Conservation (phyloP, 2,329 filamentous ascomycete genomes). For the Fusarium sterilihyphosum region DNA sequence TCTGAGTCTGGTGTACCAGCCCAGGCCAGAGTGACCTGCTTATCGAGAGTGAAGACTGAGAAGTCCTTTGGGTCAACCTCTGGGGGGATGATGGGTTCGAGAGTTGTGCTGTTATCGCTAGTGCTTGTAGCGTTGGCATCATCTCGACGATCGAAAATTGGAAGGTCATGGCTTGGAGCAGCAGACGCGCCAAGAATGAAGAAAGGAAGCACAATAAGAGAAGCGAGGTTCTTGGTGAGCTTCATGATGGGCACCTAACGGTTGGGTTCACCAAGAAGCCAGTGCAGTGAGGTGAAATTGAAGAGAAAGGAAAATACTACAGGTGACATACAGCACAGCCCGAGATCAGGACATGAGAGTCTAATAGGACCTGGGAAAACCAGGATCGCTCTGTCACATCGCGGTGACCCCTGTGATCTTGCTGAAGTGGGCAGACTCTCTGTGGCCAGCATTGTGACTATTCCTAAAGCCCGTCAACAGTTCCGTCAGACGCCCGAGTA, state of each 20-base stretch:
- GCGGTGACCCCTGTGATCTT: background rate
- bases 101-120: background rate
- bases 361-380: background rate
- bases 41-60: background rate
- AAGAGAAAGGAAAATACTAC: background rate
- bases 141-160: background rate
- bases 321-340: background rate
- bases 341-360: background rate
- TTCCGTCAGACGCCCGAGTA: background rate
- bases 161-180: background rate
- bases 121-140: background rate
- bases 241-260: background rate
- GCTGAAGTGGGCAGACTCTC: background rate
- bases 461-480: background rate
- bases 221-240: background rate
- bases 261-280: background rate
- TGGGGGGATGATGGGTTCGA: conserved; percentile 24
- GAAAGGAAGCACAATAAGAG: background rate
- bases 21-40: conserved; percentile 8
- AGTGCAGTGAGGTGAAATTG: accelerated
- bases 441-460: background rate
- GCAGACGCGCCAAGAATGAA: background rate
- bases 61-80: conserved; percentile 2
- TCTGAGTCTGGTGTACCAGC: conserved; percentile 3
- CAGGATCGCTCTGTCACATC: background rate